Conservation (phyloP, 768 basidiomycete genomes). For the Tulasnella sp. region DNA sequence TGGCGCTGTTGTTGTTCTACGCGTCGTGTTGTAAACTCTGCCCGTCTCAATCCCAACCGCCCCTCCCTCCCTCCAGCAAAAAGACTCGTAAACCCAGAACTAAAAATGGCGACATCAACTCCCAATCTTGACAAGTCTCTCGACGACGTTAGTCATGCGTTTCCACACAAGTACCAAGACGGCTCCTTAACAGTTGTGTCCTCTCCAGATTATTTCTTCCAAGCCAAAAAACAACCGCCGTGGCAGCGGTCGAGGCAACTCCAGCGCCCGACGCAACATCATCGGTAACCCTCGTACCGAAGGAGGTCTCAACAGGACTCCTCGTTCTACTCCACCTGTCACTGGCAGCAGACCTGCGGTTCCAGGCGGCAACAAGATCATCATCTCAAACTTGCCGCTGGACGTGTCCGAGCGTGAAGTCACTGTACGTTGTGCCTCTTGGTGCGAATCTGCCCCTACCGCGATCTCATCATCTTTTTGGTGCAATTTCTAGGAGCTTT, state of each 20-base stretch:
- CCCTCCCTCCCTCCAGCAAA: not conserved
- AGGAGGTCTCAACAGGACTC: constrained; percentile 5
- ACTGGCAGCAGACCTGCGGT: constrained; percentile 3
- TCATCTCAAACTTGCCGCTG: constrained; percentile 29
- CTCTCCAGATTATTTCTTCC: constrained; percentile 26
- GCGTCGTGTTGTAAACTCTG: not conserved
- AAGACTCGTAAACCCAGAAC: not conserved
- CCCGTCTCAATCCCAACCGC: constrained; percentile 2
- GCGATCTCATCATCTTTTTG: not conserved
- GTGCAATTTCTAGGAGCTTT: constrained; percentile 69
- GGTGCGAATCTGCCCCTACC: not conserved
- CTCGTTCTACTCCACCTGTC: constrained; percentile 23
- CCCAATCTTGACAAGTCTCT: constrained; percentile 29
- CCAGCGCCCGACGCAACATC: constrained; percentile 19
- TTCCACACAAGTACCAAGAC: not conserved
- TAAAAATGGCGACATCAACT: constrained; percentile 12
- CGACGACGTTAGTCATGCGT: constrained; percentile 25
- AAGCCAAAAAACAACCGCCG: constrained; percentile 24
- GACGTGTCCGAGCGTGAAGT: constrained; percentile 26
- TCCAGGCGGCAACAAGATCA: constrained; percentile 23
- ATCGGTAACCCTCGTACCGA: constrained; percentile 18
- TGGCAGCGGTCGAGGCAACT: constrained; percentile 5
- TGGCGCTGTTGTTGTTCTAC: not conserved
- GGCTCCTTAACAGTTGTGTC: not conserved
- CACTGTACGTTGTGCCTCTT: constrained; percentile 16